A percentile compares a stretch with the other conserved stretches of the same genome.
Conservation (phyloP, 2,329 filamentous ascomycete genomes). For the Cladophialophora chaetospira region DNA sequence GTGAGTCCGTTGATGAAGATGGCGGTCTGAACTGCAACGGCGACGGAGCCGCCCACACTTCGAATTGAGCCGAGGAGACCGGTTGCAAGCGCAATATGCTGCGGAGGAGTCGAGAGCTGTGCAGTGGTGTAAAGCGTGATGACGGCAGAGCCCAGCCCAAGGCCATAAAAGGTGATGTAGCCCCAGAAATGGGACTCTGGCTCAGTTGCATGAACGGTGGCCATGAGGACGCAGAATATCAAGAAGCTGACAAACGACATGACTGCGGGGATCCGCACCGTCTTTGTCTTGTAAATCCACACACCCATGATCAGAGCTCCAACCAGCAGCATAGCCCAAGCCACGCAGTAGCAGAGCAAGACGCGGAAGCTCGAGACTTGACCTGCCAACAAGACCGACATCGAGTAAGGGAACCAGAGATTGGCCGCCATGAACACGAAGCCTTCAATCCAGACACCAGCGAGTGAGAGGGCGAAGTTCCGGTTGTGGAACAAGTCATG, state of each 20-base stretch:
- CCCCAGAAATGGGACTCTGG: slow-evolving; percentile 20
- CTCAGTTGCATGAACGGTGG: slow-evolving; percentile 3
- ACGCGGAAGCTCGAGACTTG: slow-evolving; percentile 37
- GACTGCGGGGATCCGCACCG: slow-evolving; percentile 2
- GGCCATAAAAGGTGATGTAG: slow-evolving; percentile 19
- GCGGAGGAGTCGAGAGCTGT: slow-evolving; percentile 22
- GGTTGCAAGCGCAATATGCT: slow-evolving; percentile 22
- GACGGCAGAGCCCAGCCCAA: slow-evolving; percentile 18
- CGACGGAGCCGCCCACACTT: slow-evolving; percentile 21
- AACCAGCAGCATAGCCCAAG: slow-evolving; percentile 1
- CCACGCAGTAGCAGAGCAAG: slow-evolving; percentile 1
- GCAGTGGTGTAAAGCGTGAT: slow-evolving; percentile 21
- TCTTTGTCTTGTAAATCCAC: slow-evolving; percentile 9
- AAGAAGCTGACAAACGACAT: slow-evolving; percentile 7
- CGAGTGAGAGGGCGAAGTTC: slow-evolving; percentile 62
- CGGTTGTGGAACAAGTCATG: slow-evolving; percentile 54
- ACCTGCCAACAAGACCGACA: not conserved
- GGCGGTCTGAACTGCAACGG: slow-evolving; percentile 19
- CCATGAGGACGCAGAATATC: slow-evolving; percentile 18
- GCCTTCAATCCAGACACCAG: not conserved
- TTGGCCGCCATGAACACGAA: not conserved
- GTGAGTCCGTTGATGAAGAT: slow-evolving; percentile 18
- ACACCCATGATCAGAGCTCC: not conserved
- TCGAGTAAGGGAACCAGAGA: not conserved
- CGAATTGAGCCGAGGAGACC: slow-evolving; percentile 21